Evolutionary conservation across 495 filamentous ascomycete species (phyloP).

Genomic region (Talaromyces wortmannii): DNA sequence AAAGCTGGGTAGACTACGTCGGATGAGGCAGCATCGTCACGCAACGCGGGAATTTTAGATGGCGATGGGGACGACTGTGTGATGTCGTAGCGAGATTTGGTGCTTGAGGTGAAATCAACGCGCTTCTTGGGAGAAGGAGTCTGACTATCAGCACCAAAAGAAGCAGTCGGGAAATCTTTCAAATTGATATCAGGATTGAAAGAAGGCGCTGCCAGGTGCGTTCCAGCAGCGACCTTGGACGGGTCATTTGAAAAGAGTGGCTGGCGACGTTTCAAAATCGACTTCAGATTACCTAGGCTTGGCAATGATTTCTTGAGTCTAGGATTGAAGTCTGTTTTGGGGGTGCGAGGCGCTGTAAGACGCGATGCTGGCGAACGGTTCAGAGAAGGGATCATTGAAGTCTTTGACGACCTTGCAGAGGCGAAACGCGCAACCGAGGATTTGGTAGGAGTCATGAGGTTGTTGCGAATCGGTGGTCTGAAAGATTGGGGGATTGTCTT

Average conservation of each 20-base stretch:
- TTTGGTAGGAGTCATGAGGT: constrained; percentile 70
- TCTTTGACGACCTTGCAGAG: constrained; percentile 52
- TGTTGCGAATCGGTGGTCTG: constrained; percentile 22
- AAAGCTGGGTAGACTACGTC: constrained; percentile 38
- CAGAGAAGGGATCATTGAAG: constrained; percentile 48
- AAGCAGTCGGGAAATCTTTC: constrained; percentile 28
- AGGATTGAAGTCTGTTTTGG: constrained; percentile 39
- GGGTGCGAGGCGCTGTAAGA: constrained; percentile 33
- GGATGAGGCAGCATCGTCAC: constrained; percentile 13
- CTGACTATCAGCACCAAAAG: constrained; percentile 16
- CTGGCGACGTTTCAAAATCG: constrained; percentile 54
- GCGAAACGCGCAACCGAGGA: constrained; percentile 61
- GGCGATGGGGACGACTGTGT: constrained; percentile 33
- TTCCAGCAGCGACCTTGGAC: constrained; percentile 52
- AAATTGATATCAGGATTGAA: constrained; percentile 37
- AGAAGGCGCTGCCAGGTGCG: constrained; percentile 45
- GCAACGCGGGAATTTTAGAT: constrained; percentile 29
- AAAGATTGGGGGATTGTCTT: constrained; percentile 31
- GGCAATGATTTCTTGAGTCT: constrained; percentile 35
- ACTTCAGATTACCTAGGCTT: constrained; percentile 44
- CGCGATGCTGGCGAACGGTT: constrained; percentile 40
- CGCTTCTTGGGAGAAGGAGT: constrained; percentile 49
- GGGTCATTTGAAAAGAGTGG: constrained; percentile 58
- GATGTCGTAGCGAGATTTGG: constrained; percentile 35
- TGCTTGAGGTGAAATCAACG: constrained; percentile 53